phyloP scores from a whole-genome alignment of 2,329 filamentous ascomycete genomes.

The Colletotrichum limetticola region DNA sequence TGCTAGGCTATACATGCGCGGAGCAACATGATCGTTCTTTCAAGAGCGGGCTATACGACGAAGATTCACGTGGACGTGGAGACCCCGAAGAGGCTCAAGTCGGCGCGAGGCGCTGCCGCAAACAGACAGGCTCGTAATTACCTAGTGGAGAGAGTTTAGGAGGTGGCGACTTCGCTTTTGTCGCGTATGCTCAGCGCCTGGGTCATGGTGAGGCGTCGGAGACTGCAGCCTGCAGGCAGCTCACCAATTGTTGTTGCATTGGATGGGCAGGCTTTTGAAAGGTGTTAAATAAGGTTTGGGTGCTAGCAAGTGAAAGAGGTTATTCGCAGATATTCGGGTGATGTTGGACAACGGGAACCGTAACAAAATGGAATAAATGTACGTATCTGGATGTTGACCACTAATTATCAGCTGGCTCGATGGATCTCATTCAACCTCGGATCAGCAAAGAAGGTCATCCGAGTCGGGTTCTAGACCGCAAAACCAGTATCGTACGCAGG shows the following conservation, averaged over 20 bases:
- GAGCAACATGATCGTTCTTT: neutral
- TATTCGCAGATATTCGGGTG: neutral
- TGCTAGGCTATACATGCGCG: neutral
- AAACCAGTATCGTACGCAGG: neutral
- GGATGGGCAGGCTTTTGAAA: neutral
- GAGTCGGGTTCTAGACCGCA: neutral
- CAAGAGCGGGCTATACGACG: conserved; percentile 5
- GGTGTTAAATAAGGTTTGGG: neutral
- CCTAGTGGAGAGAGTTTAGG: neutral
- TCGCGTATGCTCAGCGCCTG: neutral
- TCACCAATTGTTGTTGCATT: neutral
- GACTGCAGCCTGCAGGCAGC: neutral
- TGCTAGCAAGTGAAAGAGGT: neutral
- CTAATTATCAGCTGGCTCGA: neutral
- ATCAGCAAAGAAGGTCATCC: neutral
- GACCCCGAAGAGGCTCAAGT: conserved; percentile 5
- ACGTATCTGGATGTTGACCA: neutral
- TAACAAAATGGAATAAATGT: neutral
- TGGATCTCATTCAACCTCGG: neutral
- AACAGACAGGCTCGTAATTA: conserved; percentile 13
- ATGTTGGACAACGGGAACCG: neutral
- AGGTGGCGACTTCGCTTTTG: conserved; percentile 6
- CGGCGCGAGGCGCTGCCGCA: neutral
- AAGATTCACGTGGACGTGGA: conserved; percentile 16
- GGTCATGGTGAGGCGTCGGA: neutral